Evolutionary conservation across 345 rosid species (phyloP).

Genomic region (Arabis hirsuta): DNA sequence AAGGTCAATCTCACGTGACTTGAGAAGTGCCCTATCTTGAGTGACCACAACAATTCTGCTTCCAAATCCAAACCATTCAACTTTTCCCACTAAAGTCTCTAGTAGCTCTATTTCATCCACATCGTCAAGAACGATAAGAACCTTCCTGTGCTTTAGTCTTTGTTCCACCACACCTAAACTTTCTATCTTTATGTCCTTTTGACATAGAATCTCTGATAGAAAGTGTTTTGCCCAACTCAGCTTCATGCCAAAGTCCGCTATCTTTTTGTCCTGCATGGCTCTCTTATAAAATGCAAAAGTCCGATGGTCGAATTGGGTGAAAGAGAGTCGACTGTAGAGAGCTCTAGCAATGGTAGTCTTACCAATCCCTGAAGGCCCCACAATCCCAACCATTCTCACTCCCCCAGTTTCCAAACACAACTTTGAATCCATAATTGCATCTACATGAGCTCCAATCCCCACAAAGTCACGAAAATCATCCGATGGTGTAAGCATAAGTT

Average conservation of each 20-base stretch:
- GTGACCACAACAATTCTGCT: constrained; percentile 22
- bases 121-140: constrained; percentile 31
- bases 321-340: not conserved
- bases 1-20: not conserved
- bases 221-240: constrained; percentile 40
- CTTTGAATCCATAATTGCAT: not conserved
- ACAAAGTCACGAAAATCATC: not conserved
- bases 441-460: constrained; percentile 34
- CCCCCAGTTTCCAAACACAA: not conserved
- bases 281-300: not conserved
- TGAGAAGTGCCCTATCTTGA: constrained; percentile 22
- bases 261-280: not conserved
- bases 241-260: constrained; percentile 12
- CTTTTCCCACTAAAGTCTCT: not conserved
- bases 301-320: not conserved
- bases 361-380: too few relatives aligned
- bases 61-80: constrained; percentile 3
- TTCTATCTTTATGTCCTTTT: not conserved
- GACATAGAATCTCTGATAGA: constrained; percentile 43
- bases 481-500: not conserved
- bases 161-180: not conserved
- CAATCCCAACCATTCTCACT: not conserved
- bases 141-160: constrained; percentile 4
- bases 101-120: not conserved
- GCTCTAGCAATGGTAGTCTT: too few relatives aligned